Evolutionary conservation across 2,329 filamentous ascomycete genomes (phyloP), one percentile per base, ranked within the genome.

Genomic region (Trichoderma sp.): DNA sequence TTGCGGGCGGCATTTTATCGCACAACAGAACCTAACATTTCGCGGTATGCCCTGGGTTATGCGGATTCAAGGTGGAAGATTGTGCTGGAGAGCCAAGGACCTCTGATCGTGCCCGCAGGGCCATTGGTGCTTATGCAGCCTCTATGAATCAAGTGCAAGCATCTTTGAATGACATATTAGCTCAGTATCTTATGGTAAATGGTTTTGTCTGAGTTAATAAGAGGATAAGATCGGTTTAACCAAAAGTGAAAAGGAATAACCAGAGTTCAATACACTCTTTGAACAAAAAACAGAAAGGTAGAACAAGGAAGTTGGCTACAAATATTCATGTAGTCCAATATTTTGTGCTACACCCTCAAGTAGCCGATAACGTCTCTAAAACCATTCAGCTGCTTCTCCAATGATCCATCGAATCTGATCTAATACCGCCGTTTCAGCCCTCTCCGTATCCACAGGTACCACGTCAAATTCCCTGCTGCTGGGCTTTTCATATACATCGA

Each of bases 11-110:
- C 90, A 0, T 94, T 94, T 76, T 82, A 83, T 55, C 83, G 86
- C 32, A 93, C 91, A 14, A 93, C 91, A 0, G 79, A 89, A 68
- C 92, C 92, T 2, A 79, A 76, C 72, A 75, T 81, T 5, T 70
- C 70, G 3, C 49, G 69, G 0, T 82, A 80, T n/a, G 76, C 72
- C 2, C 6, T 56, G 1, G 75, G 76, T 0, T 82, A 82, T 52
- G 73, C 74, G 0, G 54, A 64, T 0, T 71, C 76, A 0, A 72
- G 75, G 32, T 70, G 72, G 0, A 76, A 70, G 55, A 69, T 79
- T 13, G 75, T 76, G 1, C 66, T 76, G 8, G 76, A 75, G 0
- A 71, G 76, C 4, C 73, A 71, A 1, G 73, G 71, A 3, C 74
- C 76, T 0, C 51, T 78, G 7, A 75, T 81, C 11, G 65, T 79